These are phyloP conservation scores for Talaromyces sp. DNA, from an alignment of 2,329 filamentous ascomycete genomes.

Conservation along the genomic window DNA sequence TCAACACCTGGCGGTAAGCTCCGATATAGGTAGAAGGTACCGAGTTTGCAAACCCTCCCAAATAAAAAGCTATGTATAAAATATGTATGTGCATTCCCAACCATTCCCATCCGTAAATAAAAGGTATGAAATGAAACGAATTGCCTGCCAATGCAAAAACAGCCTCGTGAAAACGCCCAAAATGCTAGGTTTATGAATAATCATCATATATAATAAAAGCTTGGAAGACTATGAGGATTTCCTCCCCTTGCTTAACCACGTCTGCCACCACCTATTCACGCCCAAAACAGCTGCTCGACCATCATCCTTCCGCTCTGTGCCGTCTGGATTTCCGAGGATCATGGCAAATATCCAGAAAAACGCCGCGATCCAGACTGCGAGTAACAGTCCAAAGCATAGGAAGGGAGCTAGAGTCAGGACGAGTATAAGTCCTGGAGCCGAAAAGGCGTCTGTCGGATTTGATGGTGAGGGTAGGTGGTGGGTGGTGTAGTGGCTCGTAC, in stretches of 20 bases:
- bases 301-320: conserved; percentile 58
- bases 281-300: conserved; percentile 58
- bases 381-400: conserved; percentile 54
- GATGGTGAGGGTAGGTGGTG: conserved; percentile 39
- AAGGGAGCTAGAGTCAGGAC: conserved; percentile 56
- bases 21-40: too few relatives aligned
- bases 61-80: not conserved
- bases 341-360: conserved; percentile 61
- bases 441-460: conserved; percentile 36
- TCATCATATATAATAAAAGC: not conserved
- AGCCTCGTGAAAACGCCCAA: not conserved
- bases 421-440: conserved; percentile 42
- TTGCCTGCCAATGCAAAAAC: conserved; percentile 2
- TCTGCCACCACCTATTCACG: conserved; percentile 59
- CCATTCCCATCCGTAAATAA: not conserved
- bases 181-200: not conserved
- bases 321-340: conserved; percentile 61
- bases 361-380: conserved; percentile 58
- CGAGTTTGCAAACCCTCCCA: not conserved
- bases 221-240: conserved; percentile 15
- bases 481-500: conserved; percentile 22
- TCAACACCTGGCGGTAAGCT: too few relatives aligned
- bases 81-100: not conserved
- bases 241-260: conserved; percentile 47
- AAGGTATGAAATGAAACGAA: not conserved